phyloP scores from a whole-genome alignment of 305 asterid genomes.

The Withania somnifera region DNA sequence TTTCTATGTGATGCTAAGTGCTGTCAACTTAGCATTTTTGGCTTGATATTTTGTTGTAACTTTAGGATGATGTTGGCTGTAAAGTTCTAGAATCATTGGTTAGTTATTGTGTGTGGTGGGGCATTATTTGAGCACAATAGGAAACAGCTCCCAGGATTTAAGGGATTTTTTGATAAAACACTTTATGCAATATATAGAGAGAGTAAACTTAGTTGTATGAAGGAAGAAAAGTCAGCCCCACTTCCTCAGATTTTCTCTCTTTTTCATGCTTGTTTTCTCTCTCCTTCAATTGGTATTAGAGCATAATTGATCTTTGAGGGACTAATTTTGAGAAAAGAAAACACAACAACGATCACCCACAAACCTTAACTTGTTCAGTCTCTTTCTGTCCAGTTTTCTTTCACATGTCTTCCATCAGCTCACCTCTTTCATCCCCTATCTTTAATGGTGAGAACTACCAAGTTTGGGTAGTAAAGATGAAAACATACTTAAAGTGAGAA shows the following conservation, averaged over 20 bases:
- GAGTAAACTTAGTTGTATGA: background rate
- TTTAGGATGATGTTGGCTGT: background rate
- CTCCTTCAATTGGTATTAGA: background rate
- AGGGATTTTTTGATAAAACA: background rate
- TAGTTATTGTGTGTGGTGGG: background rate
- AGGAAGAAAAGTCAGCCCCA: background rate
- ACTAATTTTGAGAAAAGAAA: background rate
- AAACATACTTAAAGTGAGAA: no score
- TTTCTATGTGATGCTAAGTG: background rate
- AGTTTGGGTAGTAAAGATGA: no score
- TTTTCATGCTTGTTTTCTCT: background rate
- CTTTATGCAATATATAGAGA: background rate
- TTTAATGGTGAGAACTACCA: no score
- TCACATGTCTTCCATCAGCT: background rate
- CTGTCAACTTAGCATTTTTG: background rate
- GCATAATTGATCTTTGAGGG: background rate
- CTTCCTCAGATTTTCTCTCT: background rate
- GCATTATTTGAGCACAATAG: background rate
- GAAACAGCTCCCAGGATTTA: background rate
- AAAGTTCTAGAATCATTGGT: background rate
- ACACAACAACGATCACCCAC: background rate
- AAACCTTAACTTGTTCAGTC: background rate
- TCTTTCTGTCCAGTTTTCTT: background rate
- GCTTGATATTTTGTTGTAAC: background rate
- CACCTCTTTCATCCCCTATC: no score